Base-by-base conservation (phyloP, 1,139 yeast genomes). In the Kodamaea sp. region DNA sequence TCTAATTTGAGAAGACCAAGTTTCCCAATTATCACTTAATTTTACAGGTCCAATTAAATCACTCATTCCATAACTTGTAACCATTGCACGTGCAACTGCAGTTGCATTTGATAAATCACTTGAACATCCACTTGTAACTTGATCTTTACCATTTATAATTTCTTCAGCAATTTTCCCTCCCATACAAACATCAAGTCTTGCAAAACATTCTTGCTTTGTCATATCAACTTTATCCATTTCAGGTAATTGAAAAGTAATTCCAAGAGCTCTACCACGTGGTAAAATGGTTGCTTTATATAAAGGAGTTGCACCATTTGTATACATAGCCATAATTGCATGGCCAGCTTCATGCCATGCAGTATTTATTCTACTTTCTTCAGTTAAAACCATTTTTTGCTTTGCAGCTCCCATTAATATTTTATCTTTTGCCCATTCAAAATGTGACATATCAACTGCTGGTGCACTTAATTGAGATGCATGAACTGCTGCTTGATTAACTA, bases 261-360 rank as follows among this genome's bases (percentile, higher is more conserved):
- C 99, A 40, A 92, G 72, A 0, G 98, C 97, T 52, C 95, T 75
- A 32, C 99, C 99, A 60, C 99, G 79, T 35, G 98, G 98, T 47
- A 92, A 73, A 50, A 92, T 90, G 0, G 99, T 94, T 2, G 97
- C 98, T 65, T 92, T 92, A 67, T 94, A 94, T 44, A 94, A 73
- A 3, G 96, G 90, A 6, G 96, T 89, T 7, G 98, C 97, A n/a
- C 96, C 97, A 8, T 82, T 81, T 8, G 96, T 87, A 63, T 77
- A 92, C 79, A 92, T 76, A 5, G 98, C 97, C 87, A 90, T 88
- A 43, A 92, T 87, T 4, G 98, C 98, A 65, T 92, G 99, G 2
- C 99, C 99, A 7, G 98, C 99, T 67, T 92, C 99, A 65, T 92
- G 99, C 62, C 82, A 94, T 2, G 98, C 98, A 12, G 98, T 94